Percentiles rank a stretch among this genome's conserved stretches.
phyloP scores from a whole-genome alignment of 2,329 filamentous ascomycete genomes.

The Phyllosticta citrichinensis region DNA sequence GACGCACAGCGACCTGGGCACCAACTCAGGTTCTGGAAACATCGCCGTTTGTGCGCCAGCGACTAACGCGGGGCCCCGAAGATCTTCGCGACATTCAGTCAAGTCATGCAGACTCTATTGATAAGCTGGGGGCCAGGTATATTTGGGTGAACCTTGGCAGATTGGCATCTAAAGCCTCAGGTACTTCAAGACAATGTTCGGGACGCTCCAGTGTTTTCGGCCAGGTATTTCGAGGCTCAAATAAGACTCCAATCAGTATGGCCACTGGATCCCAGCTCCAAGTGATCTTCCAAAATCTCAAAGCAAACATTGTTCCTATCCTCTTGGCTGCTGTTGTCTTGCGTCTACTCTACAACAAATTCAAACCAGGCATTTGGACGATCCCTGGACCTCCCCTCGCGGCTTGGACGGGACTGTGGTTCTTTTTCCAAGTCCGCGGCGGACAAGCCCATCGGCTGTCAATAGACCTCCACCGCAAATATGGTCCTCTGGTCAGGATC shows the following conservation, averaged over 20 bases:
- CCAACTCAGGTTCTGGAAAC: neutral
- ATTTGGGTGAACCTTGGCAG: neutral
- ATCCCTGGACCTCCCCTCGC: constrained; percentile 52
- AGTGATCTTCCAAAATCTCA: neutral
- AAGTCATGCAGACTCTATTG: neutral
- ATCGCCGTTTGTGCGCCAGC: neutral
- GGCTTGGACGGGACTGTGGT: constrained; percentile 64
- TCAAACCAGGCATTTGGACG: constrained; percentile 14
- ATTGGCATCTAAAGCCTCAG: neutral
- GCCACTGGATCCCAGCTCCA: neutral
- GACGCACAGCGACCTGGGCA: neutral
- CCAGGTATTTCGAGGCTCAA: too few species aligned
- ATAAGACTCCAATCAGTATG: neutral
- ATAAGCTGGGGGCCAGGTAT: neutral
- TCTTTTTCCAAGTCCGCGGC: constrained; percentile 49
- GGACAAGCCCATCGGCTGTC: constrained; percentile 45
- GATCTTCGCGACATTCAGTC: neutral
- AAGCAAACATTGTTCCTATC: neutral
- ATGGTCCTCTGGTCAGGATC: constrained; percentile 66
- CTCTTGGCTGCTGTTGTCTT: neutral
- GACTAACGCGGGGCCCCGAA: neutral
- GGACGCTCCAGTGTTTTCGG: too few species aligned
- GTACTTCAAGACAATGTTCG: neutral
- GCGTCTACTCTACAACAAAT: constrained; percentile 4
- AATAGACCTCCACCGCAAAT: constrained; percentile 57